phyloP scores from a whole-genome alignment of 768 basidiomycete genomes.

The Pisolithus tinctorius region DNA sequence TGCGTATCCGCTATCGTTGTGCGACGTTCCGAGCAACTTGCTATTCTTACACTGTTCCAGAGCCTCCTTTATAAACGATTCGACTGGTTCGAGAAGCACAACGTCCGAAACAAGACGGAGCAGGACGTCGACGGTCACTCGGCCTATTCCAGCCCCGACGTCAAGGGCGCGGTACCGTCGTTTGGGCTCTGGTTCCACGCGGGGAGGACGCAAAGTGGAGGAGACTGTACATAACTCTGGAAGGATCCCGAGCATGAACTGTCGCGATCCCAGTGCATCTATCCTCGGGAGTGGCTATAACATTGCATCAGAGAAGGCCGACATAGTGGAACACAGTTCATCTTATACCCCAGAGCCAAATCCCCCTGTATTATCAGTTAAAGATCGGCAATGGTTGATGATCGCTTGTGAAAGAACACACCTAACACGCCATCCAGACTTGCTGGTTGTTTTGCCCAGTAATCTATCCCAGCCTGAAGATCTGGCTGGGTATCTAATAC shows the following conservation, averaged over 20 bases:
- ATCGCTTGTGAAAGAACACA: constrained; percentile 16
- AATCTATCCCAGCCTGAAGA: constrained; percentile 73
- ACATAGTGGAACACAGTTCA: constrained; percentile 1
- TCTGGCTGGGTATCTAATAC: constrained; percentile 16
- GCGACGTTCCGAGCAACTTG: constrained; percentile 23
- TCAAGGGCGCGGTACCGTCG: constrained; percentile 74
- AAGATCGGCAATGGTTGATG: constrained; percentile 25
- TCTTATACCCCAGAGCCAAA: constrained; percentile 47
- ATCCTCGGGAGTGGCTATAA: constrained; percentile 80
- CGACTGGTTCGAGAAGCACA: constrained; percentile 85
- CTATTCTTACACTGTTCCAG: constrained; percentile 31
- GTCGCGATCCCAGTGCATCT: constrained; percentile 85
- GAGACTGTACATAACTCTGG: constrained; percentile 75
- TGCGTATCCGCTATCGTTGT: constrained; percentile 24
- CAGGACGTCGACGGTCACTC: constrained; percentile 83
- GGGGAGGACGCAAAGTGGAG: constrained; percentile 58
- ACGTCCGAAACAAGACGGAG: constrained; percentile 86
- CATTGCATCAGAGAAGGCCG: not conserved
- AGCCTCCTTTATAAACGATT: constrained; percentile 69
- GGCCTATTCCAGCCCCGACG: constrained; percentile 90
- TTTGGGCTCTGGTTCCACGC: constrained; percentile 13
- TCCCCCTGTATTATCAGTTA: constrained; percentile 29
- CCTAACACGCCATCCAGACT: constrained; percentile 86
- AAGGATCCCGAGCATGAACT: constrained; percentile 75
- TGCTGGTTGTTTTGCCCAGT: constrained; percentile 81